Percentiles rank a stretch among this genome's conserved stretches.
Conservation (phyloP, 1,284 basidiomycete species). For the Apiotrichum gamsii region DNA sequence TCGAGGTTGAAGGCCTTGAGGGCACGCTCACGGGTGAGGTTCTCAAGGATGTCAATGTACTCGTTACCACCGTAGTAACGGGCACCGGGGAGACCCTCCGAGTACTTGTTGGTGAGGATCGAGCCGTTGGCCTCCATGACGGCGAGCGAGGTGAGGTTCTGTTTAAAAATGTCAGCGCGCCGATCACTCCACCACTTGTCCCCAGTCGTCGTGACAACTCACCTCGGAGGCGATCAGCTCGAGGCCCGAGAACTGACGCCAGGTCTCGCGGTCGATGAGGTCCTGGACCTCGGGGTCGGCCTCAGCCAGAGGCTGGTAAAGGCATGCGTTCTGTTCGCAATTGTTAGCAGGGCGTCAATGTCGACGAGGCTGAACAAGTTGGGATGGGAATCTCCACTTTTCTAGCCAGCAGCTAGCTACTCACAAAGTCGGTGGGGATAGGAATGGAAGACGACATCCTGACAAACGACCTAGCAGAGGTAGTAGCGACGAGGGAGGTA, state of each 20-base stretch:
- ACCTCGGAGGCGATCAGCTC: constrained; percentile 54
- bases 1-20: constrained; percentile 96
- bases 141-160: constrained; percentile 90
- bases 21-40: constrained; percentile 90
- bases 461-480: constrained; percentile 21
- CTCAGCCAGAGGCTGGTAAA: constrained; percentile 82
- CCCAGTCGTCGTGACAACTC: constrained; percentile 17
- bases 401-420: no score
- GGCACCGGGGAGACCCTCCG: constrained; percentile 86
- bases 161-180: constrained; percentile 7
- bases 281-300: constrained; percentile 91
- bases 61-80: constrained; percentile 98
- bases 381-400: no score
- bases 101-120: constrained; percentile 98
- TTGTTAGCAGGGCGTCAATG: no score
- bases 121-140: constrained; percentile 99
- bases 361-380: no score
- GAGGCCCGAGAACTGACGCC: constrained; percentile 94
- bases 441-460: constrained; percentile 49
- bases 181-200: no score
- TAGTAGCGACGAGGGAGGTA: constrained; percentile 19
- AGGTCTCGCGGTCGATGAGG: constrained; percentile 99
- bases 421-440: constrained; percentile 51
- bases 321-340: constrained; percentile 88
- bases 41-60: constrained; percentile 93